Evolutionary conservation across 2,329 filamentous ascomycete genomes (phyloP).

Genomic region (Capronia coronata): DNA sequence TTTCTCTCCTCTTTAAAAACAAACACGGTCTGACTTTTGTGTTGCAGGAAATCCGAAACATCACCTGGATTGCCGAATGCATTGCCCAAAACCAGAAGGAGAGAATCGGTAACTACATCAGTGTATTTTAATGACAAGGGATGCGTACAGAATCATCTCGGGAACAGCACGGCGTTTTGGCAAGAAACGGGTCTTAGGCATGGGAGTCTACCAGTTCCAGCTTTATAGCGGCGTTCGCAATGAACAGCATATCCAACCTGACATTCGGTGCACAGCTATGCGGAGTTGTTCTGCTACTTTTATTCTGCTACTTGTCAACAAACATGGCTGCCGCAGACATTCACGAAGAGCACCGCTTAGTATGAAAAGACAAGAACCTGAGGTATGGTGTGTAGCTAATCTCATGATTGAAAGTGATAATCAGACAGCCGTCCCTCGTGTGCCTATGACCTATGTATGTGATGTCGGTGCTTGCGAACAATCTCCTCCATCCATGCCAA

Average conservation of each 20-base stretch:
- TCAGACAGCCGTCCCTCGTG: background rate
- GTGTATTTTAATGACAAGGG: constrained; percentile 70
- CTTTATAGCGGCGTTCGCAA: constrained; percentile 8
- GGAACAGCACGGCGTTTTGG: constrained; percentile 22
- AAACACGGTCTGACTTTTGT: constrained; percentile 21
- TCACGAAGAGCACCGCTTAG: no score
- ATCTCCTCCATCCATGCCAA: background rate
- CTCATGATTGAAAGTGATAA: background rate
- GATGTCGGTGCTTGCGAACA: background rate
- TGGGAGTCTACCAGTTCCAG: constrained; percentile 1
- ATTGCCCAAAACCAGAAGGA: constrained; percentile 99
- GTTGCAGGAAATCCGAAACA: constrained; percentile 92
- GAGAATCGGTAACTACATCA: constrained; percentile 97
- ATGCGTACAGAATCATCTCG: constrained; percentile 2
- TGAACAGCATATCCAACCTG: constrained; percentile 5
- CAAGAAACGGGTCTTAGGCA: background rate
- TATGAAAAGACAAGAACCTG: no score
- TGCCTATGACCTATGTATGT: background rate
- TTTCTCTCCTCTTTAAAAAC: background rate
- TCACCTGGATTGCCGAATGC: constrained; percentile 98
- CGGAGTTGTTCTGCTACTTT: no score
- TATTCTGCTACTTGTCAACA: no score
- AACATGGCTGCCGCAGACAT: no score
- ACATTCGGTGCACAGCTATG: background rate
- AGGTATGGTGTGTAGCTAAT: no score